A percentile compares a stretch with the other conserved stretches of the same genome.
These are phyloP conservation scores for Barbarea vulgaris DNA, from an alignment of 345 rosid genomes.

Conservation along the genomic window DNA sequence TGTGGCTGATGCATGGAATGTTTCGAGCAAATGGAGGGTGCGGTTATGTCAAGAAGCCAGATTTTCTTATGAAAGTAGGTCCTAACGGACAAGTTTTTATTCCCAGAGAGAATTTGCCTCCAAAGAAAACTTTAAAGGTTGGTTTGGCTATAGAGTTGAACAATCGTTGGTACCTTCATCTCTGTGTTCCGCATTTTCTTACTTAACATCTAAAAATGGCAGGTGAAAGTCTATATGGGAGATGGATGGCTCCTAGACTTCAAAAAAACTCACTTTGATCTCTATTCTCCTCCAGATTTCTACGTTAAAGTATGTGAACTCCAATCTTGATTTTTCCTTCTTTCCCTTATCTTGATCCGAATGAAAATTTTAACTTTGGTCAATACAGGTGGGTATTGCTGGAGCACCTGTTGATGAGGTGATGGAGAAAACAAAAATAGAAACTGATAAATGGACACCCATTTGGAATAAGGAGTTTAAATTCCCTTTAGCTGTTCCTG, in stretches of 20 bases:
- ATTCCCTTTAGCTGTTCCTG: constrained; percentile 76
- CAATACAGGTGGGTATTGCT: constrained; percentile 60
- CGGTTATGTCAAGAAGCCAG: constrained; percentile 89
- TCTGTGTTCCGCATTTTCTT: neutral
- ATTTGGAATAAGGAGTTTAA: constrained; percentile 84
- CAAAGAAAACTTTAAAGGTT: constrained; percentile 72
- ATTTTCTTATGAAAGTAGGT: constrained; percentile 54
- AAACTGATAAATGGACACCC: constrained; percentile 72
- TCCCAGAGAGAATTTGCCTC: constrained; percentile 49
- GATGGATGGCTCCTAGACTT: constrained; percentile 90
- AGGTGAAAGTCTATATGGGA: constrained; percentile 87
- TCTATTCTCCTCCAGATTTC: constrained; percentile 90
- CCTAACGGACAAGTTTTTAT: constrained; percentile 51
- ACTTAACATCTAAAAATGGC: constrained; percentile 20
- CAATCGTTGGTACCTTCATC: neutral
- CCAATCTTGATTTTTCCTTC: constrained; percentile 3
- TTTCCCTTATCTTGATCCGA: neutral
- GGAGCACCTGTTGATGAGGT: constrained; percentile 71
- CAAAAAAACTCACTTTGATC: constrained; percentile 77
- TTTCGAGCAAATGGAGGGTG: constrained; percentile 91
- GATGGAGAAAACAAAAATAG: constrained; percentile 67
- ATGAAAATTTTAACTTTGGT: neutral
- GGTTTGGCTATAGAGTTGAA: constrained; percentile 5
- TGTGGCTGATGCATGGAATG: constrained; percentile 95
- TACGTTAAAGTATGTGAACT: constrained; percentile 60